Base-by-base conservation (phyloP, 257 asterid species). In the Solanum virginianum region DNA sequence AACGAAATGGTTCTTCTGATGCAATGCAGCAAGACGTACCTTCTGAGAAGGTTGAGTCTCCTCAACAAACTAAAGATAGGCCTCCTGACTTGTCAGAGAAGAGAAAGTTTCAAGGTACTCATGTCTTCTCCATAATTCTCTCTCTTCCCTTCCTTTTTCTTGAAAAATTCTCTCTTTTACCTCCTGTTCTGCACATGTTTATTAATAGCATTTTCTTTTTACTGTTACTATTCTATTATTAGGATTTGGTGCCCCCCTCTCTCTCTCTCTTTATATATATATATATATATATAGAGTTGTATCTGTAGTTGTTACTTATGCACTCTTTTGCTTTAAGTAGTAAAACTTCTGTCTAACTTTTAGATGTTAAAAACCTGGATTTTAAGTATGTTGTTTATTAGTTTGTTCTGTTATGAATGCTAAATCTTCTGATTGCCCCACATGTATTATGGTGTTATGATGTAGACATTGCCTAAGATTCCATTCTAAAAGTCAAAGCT, bases 71-170 rank as follows among this genome's bases (percentile, higher is more conserved):
- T 83, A 36, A 65, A 47, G 82, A 79, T 56, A 41, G 56, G 56
- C 32, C 49, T 36, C 79, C 47, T 18, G 41, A 69, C 43, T 29
- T 83, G 65, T 70, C 53, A 8, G 88, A 85, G 59, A 86, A 86
- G 84, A 81, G 90, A 77, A 86, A 86, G 85, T 59, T 86, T 66
- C 90, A 85, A 85, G 89, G 88, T 89, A 83, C 49, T 47, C 53
- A 3, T 45, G 36, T 62, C 80, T 43, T 43, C 36, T 41, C 55
- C 14, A 43, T 72, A 72, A n/a, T 39, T 80, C 49, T 53, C 51
- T 36, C 43, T 32, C 32, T 7, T 57, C 36, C 17, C 66, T 57
- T 20, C 68, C 8, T 11, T 45, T 32, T 18, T 20, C 83, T 7
- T 80, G 18, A 80, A 51, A 55, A 11, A 10, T 2, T 26, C 18